phyloP scores from a whole-genome alignment of 139 green algal species.

The Auxenochlorella protothecoides region DNA sequence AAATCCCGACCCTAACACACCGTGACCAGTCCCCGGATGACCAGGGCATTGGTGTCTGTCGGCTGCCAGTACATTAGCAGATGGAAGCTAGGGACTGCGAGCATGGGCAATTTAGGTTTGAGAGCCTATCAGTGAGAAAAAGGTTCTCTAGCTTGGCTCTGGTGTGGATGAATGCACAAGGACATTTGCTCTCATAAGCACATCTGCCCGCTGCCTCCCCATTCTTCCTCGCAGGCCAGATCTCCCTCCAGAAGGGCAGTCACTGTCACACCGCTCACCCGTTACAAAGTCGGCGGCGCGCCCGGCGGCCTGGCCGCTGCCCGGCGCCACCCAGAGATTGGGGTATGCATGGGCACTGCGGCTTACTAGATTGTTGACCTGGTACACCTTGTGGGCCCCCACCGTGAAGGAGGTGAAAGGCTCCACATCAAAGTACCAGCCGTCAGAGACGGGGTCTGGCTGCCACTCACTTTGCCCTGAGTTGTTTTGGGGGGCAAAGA shows the following conservation, averaged over 20 bases:
- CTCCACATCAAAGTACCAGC: slow-evolving; percentile 23
- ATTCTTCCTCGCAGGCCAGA: too few species aligned
- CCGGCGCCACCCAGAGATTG: slow-evolving; percentile 16
- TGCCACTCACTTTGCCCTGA: slow-evolving; percentile 7
- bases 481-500: background rate
- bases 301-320: background rate
- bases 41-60: background rate
- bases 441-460: slow-evolving; percentile 1
- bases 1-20: too few species aligned
- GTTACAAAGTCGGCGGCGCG: slow-evolving; percentile 8
- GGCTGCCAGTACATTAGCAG: slow-evolving; percentile 22
- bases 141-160: background rate
- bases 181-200: background rate
- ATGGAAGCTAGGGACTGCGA: slow-evolving; percentile 8
- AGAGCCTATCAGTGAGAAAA: background rate
- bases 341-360: slow-evolving; percentile 20
- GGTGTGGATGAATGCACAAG: background rate
- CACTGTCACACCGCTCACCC: background rate
- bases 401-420: slow-evolving; percentile 18
- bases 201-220: background rate
- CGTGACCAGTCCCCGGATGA: too few species aligned
- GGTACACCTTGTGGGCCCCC: slow-evolving; percentile 20
- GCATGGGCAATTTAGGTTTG: background rate
- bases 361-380: slow-evolving; percentile 16
- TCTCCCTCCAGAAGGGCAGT: too few species aligned